These are phyloP conservation scores for Fraxinus platypoda DNA, from an alignment of 305 asterid species.

Conservation along the genomic window DNA sequence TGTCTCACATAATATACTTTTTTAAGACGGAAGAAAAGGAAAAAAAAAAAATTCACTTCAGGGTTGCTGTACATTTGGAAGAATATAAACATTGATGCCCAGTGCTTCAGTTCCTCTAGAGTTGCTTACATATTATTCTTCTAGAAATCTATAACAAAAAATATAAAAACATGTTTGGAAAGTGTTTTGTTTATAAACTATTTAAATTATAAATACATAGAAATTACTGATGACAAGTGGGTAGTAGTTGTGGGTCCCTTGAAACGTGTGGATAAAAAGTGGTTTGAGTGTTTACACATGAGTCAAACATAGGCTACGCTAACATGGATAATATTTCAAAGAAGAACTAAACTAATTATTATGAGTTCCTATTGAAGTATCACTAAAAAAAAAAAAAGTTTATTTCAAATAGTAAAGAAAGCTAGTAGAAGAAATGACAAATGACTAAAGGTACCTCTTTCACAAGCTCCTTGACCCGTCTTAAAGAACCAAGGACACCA, in stretches of 20 bases:
- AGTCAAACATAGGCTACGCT: background rate
- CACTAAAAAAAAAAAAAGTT: background rate
- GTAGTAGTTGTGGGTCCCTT: background rate
- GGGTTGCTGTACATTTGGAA: background rate
- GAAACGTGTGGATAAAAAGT: background rate
- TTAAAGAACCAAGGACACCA: constrained; percentile 74
- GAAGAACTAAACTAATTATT: background rate
- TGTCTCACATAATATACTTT: background rate
- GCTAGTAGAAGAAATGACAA: constrained; percentile 14
- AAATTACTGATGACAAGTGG: background rate
- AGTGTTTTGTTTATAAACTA: background rate
- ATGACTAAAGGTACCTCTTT: constrained; percentile 67
- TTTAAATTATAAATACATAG: background rate
- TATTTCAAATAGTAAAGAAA: background rate
- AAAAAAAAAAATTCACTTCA: background rate
- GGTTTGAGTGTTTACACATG: background rate
- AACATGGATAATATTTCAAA: background rate
- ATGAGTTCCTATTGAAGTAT: background rate
- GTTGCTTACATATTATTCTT: background rate
- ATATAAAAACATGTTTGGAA: background rate
- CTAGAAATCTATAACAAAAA: background rate
- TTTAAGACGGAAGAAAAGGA: no score
- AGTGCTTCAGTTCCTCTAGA: background rate
- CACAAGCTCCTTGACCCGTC: constrained; percentile 85
- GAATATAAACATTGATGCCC: background rate